Evolutionary conservation across 139 green algal genomes (phyloP), one percentile per base, ranked within the genome.

Genomic region (Chlamydomonas sp.): DNA sequence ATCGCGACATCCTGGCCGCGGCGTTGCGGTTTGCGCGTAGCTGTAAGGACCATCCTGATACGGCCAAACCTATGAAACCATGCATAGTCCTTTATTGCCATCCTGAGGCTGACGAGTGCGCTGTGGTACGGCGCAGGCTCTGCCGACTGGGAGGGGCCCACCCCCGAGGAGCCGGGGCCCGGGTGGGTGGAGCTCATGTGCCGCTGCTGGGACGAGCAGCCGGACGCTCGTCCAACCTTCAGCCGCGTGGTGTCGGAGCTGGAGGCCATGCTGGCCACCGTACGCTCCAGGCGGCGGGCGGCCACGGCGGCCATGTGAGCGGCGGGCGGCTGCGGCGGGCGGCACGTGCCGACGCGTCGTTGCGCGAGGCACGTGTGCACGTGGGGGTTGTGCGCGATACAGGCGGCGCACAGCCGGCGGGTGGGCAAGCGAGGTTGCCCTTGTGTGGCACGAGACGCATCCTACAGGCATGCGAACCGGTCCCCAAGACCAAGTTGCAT

Each of bases 61-160:
- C 31, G 31, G 31, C 63, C 14, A 17, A 60, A 66, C 12, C 68
- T 8, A 14, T 75, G 14, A 8, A 75, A 20, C 6, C 16, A 3
- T 49, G 2, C 8, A 63, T 12, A 71, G 69, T 63, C 15, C 67
- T 64, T 31, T 58, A 74, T 60, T 79, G 86, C 62, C 2, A 9
- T 61, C 31, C 17, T 20, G 58, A 15, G 15, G 49, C 76, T 31
- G 14, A 14, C 78, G 20, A 12, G 5, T 62, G 57, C 64, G 10
- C 57, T 62, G 9, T 16, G 49, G 1, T 59, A 60, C 18, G 49
- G 20, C n/a, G 17, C 89, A 94, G 91, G 92, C 64, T 72, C 67
- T 12, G 63, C 89, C 0, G 94, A 97, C 31, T 97, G 93, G 92
- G 95, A 97, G n/a, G 91, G 90, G 58, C 89, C 92, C 12, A n/a